Base-by-base conservation (phyloP, 2,329 filamentous ascomycete species). In the Chaetomiaceae sp. region DNA sequence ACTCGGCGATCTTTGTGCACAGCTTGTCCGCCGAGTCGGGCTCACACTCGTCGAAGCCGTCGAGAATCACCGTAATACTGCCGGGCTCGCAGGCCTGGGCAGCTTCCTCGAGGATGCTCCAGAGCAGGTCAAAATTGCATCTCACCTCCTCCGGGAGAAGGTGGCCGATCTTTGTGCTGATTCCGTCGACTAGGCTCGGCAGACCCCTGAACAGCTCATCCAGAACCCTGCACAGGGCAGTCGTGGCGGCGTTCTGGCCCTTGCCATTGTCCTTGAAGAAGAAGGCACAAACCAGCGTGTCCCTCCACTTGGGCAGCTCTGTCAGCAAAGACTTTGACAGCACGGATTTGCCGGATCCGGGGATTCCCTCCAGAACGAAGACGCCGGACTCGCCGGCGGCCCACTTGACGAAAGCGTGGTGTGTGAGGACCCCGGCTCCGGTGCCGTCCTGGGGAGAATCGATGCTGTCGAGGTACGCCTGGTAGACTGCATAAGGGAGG, bases 261-360 rank as follows among this genome's bases (percentile, higher is more conserved):
- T 47, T 49, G 1, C 53, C 58, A 17, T 59, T 58, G 39, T 60
- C 56, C 48, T 55, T 58, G 54, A 60, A 60, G 49, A 60, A 60
- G 34, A 58, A 60, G 6, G 53, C 43, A 22, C 56, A 58, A 0
- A 58, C 54, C 3, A 45, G 20, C 3, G 58, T 56, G 19, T 23
- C 6, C 19, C 53, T 46, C 53, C 47, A 49, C 7, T 49, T 54
- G 4, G 53, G 54, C 19, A 60, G 34, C n/a, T 55, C 52, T 1
- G 48, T 55, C 39, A 60, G 29, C 14, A 60, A 33, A 3, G 51
- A 45, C 38, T 60, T 60, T 1, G 58, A 46, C 12, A 60, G 33
- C 4, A 59, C 58, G 2, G 58, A 60, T 36, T 60, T 60, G 11
- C 58, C 58, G 1, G 53, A 56, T 3, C 58, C 58, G 2, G 58